Base-by-base conservation (phyloP, 23 red algal species). In the Gracilaria caudata region DNA sequence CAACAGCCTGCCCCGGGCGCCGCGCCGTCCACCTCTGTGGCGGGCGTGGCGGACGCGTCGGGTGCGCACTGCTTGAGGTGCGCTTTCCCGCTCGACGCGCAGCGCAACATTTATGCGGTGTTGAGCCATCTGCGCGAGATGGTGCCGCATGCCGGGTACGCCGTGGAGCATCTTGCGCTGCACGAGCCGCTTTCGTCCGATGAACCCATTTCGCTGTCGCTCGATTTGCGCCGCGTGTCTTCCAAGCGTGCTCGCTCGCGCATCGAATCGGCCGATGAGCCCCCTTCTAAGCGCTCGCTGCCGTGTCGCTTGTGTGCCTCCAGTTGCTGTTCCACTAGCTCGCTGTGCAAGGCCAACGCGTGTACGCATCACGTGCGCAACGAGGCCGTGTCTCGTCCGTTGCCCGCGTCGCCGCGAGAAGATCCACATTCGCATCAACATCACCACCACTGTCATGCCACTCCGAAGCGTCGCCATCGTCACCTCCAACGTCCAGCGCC, bases 241-340 rank as follows among this genome's bases (percentile, higher is more conserved):
- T 35, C 64, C 24, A 86, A 86, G 49, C 82, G 81, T 21, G 57
- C 61, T 11, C 28, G 63, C 64, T 73, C 68, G 14, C 25, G 56
- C 26, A 25, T 32, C 29, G 63, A 21, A 6, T 70, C 59, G 7
- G 28, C 32, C 3, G 63, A 84, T 2, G 60, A 65, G 64, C 59
- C 63, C 39, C 80, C 80, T 6, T 37, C 19, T 45, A 84, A 84
- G 20, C 57, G 46, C 58, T 53, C 44, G 13, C 23, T 34, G 26
- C 39, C 80, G 23, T 84, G 80, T 24, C 26, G 80, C 12, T 30
- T 84, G 49, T 84, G 80, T 45, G 77, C 77, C 36, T 70, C 80
- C 19, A 51, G 39, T n/a, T 89, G 71, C 55, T 89, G 85, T 38
- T 89, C 85, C 23, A 40, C 85, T 34, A 89, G 54, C 85, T 78